A percentile compares a stretch with the other conserved stretches of the same genome.
Evolutionary conservation across 2,329 filamentous ascomycete species (phyloP).

Genomic region (Penicillium sp.): DNA sequence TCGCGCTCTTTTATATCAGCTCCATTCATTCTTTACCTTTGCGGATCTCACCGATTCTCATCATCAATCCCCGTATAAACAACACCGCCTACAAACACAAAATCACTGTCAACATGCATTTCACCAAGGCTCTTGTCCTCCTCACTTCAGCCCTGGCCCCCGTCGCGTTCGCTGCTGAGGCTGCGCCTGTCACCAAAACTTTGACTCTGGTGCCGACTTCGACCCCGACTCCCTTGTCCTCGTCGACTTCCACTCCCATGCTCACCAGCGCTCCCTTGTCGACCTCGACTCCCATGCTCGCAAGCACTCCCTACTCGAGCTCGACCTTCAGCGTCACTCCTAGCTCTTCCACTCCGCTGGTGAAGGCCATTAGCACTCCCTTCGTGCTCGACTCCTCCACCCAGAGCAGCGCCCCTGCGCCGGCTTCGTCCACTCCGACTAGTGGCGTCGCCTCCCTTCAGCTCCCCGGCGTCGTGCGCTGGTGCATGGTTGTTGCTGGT

Average conservation of each 20-base stretch:
- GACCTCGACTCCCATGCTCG: conserved; percentile 11
- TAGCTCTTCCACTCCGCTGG: conserved; percentile 17
- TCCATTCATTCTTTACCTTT: conserved; percentile 29
- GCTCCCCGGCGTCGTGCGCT: conserved; percentile 26
- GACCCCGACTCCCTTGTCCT: too few species aligned
- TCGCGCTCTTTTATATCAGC: conserved; percentile 30
- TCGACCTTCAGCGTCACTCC: conserved; percentile 11
- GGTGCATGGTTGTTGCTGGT: conserved; percentile 32
- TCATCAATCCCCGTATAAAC: conserved; percentile 2
- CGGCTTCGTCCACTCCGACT: conserved; percentile 15
- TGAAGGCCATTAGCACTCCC: conserved; percentile 13
- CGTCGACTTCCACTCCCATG: too few species aligned
- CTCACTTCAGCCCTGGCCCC: conserved; percentile 27
- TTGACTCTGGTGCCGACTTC: conserved; percentile 27
- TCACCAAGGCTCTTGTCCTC: conserved; percentile 33
- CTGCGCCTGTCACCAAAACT: conserved; percentile 23
- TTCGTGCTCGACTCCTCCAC: conserved; percentile 8
- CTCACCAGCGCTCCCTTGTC: neutral
- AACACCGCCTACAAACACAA: conserved; percentile 9
- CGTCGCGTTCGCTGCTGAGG: conserved; percentile 26
- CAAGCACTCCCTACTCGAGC: conserved; percentile 16
- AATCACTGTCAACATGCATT: conserved; percentile 27
- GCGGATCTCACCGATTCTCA: neutral
- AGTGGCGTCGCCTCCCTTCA: conserved; percentile 23
- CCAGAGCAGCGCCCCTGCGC: conserved; percentile 3